Percentiles rank a stretch among this genome's conserved stretches.
These are phyloP conservation scores for Fusarium sp. DNA, from an alignment of 2,329 filamentous ascomycete species.

Conservation along the genomic window DNA sequence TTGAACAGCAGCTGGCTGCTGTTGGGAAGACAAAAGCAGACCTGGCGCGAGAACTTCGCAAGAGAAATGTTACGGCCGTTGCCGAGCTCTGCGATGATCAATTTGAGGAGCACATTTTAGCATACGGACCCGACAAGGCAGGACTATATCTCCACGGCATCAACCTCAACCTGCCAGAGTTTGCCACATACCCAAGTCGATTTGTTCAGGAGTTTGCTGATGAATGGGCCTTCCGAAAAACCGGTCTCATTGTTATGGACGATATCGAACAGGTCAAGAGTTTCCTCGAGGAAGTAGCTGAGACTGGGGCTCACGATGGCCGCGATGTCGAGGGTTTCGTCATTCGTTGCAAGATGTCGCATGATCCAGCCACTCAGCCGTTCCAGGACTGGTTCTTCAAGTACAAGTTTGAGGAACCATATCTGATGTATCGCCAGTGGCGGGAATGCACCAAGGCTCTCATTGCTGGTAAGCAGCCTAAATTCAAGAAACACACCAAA, in stretches of 20 bases:
- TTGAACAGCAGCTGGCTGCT: slow-evolving; percentile 80
- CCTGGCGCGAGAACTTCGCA: slow-evolving; percentile 78
- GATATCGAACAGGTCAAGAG: slow-evolving; percentile 77
- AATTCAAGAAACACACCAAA: slow-evolving; percentile 84
- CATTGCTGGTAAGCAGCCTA: slow-evolving; percentile 79
- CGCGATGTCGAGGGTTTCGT: slow-evolving; percentile 98
- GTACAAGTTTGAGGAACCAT: slow-evolving; percentile 99
- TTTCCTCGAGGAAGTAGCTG: slow-evolving; percentile 86
- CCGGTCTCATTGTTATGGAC: slow-evolving; percentile 81
- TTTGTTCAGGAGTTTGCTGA: slow-evolving; percentile 92
- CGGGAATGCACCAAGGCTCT: slow-evolving; percentile 94
- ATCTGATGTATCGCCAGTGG: slow-evolving; percentile 99
- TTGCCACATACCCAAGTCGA: slow-evolving; percentile 84
- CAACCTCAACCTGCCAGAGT: slow-evolving; percentile 93
- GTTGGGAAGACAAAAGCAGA: slow-evolving; percentile 84
- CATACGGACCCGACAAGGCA: slow-evolving; percentile 83
- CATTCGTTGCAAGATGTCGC: slow-evolving; percentile 81
- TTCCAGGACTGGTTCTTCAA: slow-evolving; percentile 99
- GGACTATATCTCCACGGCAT: slow-evolving; percentile 96
- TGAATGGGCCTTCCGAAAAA: slow-evolving; percentile 93
- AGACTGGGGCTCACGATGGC: slow-evolving; percentile 89
- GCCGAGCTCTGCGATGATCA: slow-evolving; percentile 95
- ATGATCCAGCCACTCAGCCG: slow-evolving; percentile 60
- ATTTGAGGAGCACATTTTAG: slow-evolving; percentile 97
- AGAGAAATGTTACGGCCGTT: slow-evolving; percentile 91